phyloP scores from a whole-genome alignment of 192 early-diverging fungal species.

The Allomyces macrogynus region DNA sequence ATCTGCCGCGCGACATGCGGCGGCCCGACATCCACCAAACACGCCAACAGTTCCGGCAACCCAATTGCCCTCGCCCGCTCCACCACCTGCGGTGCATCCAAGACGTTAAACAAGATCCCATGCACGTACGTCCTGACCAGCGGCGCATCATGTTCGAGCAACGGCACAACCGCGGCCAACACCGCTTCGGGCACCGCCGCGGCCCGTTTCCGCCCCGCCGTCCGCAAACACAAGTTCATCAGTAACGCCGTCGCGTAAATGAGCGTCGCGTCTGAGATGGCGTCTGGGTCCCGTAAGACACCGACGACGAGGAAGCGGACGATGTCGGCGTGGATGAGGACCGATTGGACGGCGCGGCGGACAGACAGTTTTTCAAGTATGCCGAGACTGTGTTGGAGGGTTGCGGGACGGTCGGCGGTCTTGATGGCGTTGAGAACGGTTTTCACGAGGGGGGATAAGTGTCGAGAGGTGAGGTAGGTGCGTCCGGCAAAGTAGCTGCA shows the following conservation, averaged over 20 bases:
- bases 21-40: neutral
- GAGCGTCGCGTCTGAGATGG: neutral
- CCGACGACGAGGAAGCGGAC: neutral
- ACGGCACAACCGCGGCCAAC: neutral
- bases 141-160: neutral
- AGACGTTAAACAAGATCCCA: neutral
- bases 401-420: neutral
- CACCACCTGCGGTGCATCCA: neutral
- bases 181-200: neutral
- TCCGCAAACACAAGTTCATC: neutral
- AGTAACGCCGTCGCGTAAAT: neutral
- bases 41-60: neutral
- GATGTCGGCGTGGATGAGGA: neutral
- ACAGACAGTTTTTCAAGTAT: neutral
- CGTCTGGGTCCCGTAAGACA: neutral
- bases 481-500: neutral
- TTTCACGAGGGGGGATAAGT: neutral
- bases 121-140: neutral
- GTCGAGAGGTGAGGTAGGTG: neutral
- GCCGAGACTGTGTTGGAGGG: neutral
- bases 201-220: neutral
- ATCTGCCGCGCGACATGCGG: neutral
- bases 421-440: neutral
- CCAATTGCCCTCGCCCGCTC: neutral
- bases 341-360: neutral